phyloP scores from a whole-genome alignment of 805 yeast genomes.

The Hermanozyma aechmeae region DNA sequence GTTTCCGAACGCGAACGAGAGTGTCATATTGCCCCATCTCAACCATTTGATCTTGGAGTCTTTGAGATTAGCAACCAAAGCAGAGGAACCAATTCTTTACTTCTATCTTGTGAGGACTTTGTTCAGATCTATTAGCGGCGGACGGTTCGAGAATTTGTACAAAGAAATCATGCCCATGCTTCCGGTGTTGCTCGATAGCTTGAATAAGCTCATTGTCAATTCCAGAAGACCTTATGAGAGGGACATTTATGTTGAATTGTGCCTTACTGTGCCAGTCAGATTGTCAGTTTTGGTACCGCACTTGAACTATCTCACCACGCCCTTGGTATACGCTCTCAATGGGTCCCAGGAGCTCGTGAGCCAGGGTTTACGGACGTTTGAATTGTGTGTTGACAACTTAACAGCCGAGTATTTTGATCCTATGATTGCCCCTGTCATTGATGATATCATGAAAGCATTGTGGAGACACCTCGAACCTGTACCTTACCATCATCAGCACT shows the following conservation, averaged over 20 bases:
- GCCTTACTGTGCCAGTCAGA: conserved; percentile 93
- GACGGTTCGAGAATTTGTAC: conserved; percentile 86
- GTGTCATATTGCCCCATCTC: conserved; percentile 80
- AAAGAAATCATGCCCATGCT: conserved; percentile 87
- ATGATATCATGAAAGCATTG: conserved; percentile 86
- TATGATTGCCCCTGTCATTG: conserved; percentile 90
- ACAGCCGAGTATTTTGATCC: conserved; percentile 98
- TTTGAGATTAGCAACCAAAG: conserved; percentile 66
- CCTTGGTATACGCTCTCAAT: conserved; percentile 81
- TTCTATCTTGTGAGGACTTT: conserved; percentile 81
- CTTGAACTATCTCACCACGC: conserved; percentile 77
- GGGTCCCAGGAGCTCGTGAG: conserved; percentile 87
- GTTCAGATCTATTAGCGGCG: conserved; percentile 94
- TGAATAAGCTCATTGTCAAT: conserved; percentile 73
- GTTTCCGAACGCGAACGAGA: conserved; percentile 81
- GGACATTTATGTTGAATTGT: conserved; percentile 89
- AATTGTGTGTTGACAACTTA: conserved; percentile 88
- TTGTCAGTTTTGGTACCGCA: conserved; percentile 91
- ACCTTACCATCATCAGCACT: conserved; percentile 90
- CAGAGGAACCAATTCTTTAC: conserved; percentile 86
- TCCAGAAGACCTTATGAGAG: conserved; percentile 86
- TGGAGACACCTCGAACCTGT: conserved; percentile 88
- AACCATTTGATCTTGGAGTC: conserved; percentile 76
- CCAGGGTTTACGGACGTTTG: conserved; percentile 91
- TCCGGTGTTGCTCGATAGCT: conserved; percentile 76